A percentile compares a stretch with the other conserved stretches of the same genome.
These are phyloP conservation scores for Ormosia semicastrata DNA, from an alignment of 306 rosid genomes.

Conservation along the genomic window DNA sequence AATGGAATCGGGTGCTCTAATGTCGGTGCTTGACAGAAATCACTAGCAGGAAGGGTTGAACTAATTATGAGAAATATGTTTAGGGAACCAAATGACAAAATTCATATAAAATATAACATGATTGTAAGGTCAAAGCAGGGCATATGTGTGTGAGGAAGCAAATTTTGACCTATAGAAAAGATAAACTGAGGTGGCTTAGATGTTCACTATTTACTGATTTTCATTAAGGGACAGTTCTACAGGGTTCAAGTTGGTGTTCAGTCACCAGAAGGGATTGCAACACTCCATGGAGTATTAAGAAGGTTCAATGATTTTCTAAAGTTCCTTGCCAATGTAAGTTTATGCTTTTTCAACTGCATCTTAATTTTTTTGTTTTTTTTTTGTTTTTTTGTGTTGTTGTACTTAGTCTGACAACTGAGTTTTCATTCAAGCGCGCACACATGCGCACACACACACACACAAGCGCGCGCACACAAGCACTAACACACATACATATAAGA, in stretches of 20 bases:
- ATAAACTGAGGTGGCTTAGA: conserved; percentile 3
- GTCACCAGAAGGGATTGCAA: conserved; percentile 82
- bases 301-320: conserved; percentile 95
- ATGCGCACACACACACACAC: no score
- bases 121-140: conserved; percentile 5
- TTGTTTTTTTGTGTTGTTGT: no score
- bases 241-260: conserved; percentile 97
- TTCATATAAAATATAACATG: not conserved
- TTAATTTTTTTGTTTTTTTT: conserved; percentile 2
- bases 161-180: not conserved
- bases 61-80: not conserved
- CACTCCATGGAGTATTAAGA: conserved; percentile 64
- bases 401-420: not conserved
- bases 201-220: not conserved
- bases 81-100: not conserved
- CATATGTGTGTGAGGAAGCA: not conserved
- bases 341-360: conserved; percentile 12
- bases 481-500: not conserved
- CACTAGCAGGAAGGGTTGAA: no score
- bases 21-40: not conserved
- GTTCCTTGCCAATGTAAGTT: conserved; percentile 79
- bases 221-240: conserved; percentile 86
- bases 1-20: not conserved
- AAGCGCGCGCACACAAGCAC: no score
- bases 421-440: not conserved